phyloP scores from a whole-genome alignment of 1,284 basidiomycete species.

The Ceratobasidium theobromae region DNA sequence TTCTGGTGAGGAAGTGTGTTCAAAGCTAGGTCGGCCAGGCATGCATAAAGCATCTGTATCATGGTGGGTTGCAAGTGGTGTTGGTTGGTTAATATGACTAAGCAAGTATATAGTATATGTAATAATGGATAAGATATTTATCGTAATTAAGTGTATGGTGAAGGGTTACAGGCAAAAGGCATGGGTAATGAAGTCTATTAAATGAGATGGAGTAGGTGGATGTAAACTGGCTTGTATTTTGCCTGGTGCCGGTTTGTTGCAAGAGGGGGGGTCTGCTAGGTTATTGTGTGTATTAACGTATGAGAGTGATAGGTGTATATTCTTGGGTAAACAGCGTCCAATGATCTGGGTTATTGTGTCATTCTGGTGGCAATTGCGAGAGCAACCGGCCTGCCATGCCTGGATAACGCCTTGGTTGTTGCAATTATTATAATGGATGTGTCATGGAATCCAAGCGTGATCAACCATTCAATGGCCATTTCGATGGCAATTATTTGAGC shows the following conservation, averaged over 20 bases:
- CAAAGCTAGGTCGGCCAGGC: no score
- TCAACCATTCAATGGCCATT: slow-evolving; percentile 38
- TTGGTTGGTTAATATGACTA: no score
- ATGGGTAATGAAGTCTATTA: neutral
- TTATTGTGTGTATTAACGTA: slow-evolving; percentile 37
- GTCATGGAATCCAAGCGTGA: slow-evolving; percentile 30
- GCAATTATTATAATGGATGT: slow-evolving; percentile 41
- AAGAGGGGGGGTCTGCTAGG: slow-evolving; percentile 36
- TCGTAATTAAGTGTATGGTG: no score
- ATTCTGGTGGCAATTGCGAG: slow-evolving; percentile 45
- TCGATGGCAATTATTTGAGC: slow-evolving; percentile 44
- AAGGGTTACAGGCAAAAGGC: neutral
- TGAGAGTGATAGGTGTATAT: slow-evolving; percentile 15
- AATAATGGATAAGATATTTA: no score
- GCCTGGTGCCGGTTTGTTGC: neutral
- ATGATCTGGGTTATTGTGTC: slow-evolving; percentile 40
- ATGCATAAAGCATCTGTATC: no score
- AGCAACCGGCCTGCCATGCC: slow-evolving; percentile 42
- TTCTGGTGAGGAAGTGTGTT: no score
- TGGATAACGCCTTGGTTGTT: slow-evolving; percentile 50
- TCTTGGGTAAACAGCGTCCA: neutral
- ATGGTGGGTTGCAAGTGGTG: no score
- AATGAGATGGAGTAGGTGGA: neutral
- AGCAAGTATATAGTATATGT: no score
- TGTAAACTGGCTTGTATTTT: neutral